These are phyloP conservation scores for Polyporus tsugae DNA, from an alignment of 1,284 basidiomycete species.

Conservation along the genomic window DNA sequence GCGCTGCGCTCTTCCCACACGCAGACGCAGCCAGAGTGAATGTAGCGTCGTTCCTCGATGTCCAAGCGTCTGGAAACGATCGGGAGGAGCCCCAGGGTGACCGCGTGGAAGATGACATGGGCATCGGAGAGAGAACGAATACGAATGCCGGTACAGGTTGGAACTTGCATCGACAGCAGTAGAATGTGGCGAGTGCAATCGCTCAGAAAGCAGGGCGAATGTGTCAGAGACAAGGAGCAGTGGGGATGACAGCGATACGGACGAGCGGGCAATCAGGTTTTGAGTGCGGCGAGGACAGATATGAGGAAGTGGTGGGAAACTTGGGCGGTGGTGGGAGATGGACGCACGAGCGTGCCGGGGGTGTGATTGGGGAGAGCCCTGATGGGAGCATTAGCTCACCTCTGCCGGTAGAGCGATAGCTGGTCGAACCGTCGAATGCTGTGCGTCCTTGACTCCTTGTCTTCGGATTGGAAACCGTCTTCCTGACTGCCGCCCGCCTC, in stretches of 20 bases:
- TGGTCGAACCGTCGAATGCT: constrained; percentile 20
- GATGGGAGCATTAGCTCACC: constrained; percentile 21
- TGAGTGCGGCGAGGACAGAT: constrained; percentile 14
- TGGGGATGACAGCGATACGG: constrained; percentile 4
- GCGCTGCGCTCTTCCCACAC: constrained; percentile 56
- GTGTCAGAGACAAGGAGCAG: constrained; percentile 2
- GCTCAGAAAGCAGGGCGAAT: neutral
- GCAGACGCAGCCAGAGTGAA: constrained; percentile 53
- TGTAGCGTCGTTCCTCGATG: constrained; percentile 51
- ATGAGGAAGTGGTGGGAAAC: constrained; percentile 13
- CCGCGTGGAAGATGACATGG: constrained; percentile 54
- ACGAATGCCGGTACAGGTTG: constrained; percentile 53
- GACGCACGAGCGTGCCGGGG: constrained; percentile 12
- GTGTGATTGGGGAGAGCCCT: constrained; percentile 26
- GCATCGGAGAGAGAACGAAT: constrained; percentile 51
- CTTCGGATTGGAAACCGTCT: constrained; percentile 28
- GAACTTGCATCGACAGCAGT: constrained; percentile 48
- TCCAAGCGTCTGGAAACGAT: constrained; percentile 52
- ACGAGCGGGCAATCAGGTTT: constrained; percentile 18
- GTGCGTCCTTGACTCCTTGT: constrained; percentile 30
- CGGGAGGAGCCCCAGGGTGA: constrained; percentile 46
- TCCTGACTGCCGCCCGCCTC: constrained; percentile 28
- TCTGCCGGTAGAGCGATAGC: constrained; percentile 17
- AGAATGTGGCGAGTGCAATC: constrained; percentile 6
- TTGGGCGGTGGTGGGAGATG: neutral